A percentile compares a stretch with the other conserved stretches of the same genome.
Conservation (phyloP, 257 asterid genomes). For the Thymus quinquecostatus region DNA sequence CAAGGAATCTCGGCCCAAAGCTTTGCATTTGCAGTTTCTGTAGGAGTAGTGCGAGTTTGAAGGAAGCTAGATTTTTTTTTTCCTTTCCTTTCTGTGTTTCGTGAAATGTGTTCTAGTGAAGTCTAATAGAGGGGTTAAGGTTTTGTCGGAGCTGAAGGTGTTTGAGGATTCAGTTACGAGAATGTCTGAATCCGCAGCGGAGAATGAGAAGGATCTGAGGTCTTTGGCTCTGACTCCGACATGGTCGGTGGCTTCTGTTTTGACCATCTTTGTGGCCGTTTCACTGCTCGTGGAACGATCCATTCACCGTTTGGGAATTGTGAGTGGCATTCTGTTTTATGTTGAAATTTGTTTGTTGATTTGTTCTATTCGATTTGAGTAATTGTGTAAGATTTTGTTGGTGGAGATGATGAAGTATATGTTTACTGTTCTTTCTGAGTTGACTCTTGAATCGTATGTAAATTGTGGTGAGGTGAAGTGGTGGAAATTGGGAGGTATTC, state of each 20-base stretch:
- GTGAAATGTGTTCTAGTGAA: neutral
- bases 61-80: conserved; percentile 12
- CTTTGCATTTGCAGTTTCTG: neutral
- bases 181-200: conserved; percentile 52
- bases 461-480: conserved; percentile 20
- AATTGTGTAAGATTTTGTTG: neutral
- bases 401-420: neutral
- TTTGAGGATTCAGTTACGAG: conserved; percentile 12
- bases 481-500: neutral
- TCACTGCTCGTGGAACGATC: conserved; percentile 95
- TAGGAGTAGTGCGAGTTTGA: conserved; percentile 26
- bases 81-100: neutral
- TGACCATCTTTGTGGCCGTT: conserved; percentile 86
- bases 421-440: neutral
- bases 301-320: conserved; percentile 80
- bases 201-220: conserved; percentile 56
- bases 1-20: conserved; percentile 22
- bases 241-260: conserved; percentile 95
- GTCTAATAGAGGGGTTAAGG: conserved; percentile 21
- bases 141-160: neutral
- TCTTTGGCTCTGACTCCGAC: conserved; percentile 94
- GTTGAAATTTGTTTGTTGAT: neutral
- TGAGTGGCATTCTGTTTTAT: conserved; percentile 41
- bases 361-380: neutral
- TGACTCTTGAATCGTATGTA: neutral